Conservation (phyloP, 768 basidiomycete genomes). For the Tylopilus sp. region DNA sequence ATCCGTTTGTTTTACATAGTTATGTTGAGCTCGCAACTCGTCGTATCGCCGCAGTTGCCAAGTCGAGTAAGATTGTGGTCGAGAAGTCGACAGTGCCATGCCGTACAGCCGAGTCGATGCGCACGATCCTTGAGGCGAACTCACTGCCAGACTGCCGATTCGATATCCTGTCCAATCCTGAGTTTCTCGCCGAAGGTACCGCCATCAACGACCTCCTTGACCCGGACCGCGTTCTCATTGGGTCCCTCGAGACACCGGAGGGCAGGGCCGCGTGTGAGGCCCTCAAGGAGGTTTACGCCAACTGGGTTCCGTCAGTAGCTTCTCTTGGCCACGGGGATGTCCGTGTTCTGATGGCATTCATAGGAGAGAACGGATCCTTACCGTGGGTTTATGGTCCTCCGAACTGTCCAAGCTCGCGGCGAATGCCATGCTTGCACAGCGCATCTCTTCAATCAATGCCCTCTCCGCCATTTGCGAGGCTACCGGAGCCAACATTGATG, state of each 20-base stretch:
- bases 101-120: conserved; percentile 98
- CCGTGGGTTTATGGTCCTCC: conserved; percentile 97
- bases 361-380: conserved; percentile 76
- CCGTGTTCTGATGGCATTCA: not conserved
- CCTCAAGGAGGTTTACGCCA: conserved; percentile 79
- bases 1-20: conserved; percentile 45
- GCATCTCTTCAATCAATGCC: conserved; percentile 97
- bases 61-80: conserved; percentile 93
- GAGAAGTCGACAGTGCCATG: conserved; percentile 99
- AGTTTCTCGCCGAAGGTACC: conserved; percentile 98
- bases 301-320: conserved; percentile 88
- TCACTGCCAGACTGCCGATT: conserved; percentile 88
- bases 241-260: conserved; percentile 86
- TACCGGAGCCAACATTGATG: conserved; percentile 97
- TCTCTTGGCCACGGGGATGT: not conserved
- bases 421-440: conserved; percentile 99
- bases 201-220: conserved; percentile 84
- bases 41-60: conserved; percentile 89
- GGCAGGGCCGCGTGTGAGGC: conserved; percentile 78
- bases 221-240: conserved; percentile 96
- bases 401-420: conserved; percentile 98
- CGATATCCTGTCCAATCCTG: conserved; percentile 98
- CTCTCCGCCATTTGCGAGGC: conserved; percentile 98
- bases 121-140: conserved; percentile 98
- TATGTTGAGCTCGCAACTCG: conserved; percentile 97